Evolutionary conservation across 345 rosid species (phyloP).

Genomic region (Orychophragmus violaceus): DNA sequence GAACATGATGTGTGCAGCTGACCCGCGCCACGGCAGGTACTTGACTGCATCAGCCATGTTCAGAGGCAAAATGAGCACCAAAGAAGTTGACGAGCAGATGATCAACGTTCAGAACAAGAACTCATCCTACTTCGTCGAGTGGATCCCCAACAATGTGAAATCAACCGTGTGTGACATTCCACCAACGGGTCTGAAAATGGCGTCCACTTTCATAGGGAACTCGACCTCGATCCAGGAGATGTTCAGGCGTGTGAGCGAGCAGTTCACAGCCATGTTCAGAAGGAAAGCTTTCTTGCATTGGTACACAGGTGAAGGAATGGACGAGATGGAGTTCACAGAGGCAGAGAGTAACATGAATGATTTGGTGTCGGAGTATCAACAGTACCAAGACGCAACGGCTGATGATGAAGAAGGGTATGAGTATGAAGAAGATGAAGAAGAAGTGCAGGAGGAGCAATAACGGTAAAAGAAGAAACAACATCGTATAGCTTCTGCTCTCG

Average conservation of each 20-base stretch:
- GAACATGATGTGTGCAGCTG: slow-evolving; percentile 87
- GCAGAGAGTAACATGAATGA: slow-evolving; percentile 82
- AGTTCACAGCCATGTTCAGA: slow-evolving; percentile 73
- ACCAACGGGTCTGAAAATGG: slow-evolving; percentile 72
- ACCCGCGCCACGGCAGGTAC: slow-evolving; percentile 72
- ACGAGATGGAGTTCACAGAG: slow-evolving; percentile 83
- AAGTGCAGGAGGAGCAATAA: slow-evolving; percentile 42
- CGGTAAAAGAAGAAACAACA: slow-evolving; percentile 1
- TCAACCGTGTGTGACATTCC: slow-evolving; percentile 79
- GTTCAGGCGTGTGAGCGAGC: slow-evolving; percentile 71
- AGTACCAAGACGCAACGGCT: slow-evolving; percentile 73
- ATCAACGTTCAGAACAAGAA: slow-evolving; percentile 77
- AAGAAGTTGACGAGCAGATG: slow-evolving; percentile 77
- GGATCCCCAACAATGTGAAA: slow-evolving; percentile 80
- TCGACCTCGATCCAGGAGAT: slow-evolving; percentile 76
- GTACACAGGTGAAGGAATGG: slow-evolving; percentile 87
- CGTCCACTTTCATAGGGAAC: slow-evolving; percentile 75
- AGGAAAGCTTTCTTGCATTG: slow-evolving; percentile 73
- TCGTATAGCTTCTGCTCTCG: slow-evolving; percentile 7
- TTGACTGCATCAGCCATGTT: slow-evolving; percentile 77
- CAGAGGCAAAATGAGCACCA: slow-evolving; percentile 79
- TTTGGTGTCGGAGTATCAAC: slow-evolving; percentile 71
- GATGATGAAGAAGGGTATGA: slow-evolving; percentile 63
- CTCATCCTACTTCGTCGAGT: slow-evolving; percentile 69
- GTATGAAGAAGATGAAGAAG: slow-evolving; percentile 53